Percentiles rank a stretch among this genome's conserved stretches.
Conservation (phyloP, 2,329 filamentous ascomycete species). For the Stachybotrys elegans region DNA sequence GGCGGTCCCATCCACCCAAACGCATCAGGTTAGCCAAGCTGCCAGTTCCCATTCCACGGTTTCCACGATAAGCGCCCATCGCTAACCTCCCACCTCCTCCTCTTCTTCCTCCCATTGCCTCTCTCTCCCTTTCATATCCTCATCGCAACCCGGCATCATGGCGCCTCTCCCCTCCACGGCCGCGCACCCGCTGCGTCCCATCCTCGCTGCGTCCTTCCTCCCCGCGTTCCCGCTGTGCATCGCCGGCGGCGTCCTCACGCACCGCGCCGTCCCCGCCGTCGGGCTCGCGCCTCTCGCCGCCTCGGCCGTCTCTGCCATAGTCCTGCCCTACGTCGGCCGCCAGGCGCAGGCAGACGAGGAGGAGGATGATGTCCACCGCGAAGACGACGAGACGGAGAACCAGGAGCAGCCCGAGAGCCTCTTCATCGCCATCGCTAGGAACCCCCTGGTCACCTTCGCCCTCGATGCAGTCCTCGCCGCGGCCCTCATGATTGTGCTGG, state of each 20-base stretch:
- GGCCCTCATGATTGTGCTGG: constrained; percentile 31
- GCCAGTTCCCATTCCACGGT: no score
- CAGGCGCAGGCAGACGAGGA: constrained; percentile 5
- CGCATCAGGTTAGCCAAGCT: no score
- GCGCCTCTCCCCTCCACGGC: constrained; percentile 8
- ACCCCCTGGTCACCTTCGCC: constrained; percentile 32
- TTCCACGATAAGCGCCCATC: no score
- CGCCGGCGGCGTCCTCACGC: constrained; percentile 30
- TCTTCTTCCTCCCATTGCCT: no score
- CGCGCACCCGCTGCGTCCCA: constrained; percentile 24
- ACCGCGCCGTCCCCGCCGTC: constrained; percentile 28
- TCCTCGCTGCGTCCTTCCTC: constrained; percentile 29
- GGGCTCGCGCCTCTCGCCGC: constrained; percentile 33
- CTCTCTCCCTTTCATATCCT: no score
- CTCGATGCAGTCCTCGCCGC: constrained; percentile 30
- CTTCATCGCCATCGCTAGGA: constrained; percentile 10
- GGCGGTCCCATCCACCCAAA: no score
- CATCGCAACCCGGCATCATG: no score
- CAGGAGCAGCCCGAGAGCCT: neutral
- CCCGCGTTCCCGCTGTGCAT: constrained; percentile 35
- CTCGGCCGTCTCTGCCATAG: constrained; percentile 22
- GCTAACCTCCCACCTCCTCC: no score
- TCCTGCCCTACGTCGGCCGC: constrained; percentile 15
- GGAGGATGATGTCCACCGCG: constrained; percentile 6
- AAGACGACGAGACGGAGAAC: neutral